A percentile compares a stretch with the other conserved stretches of the same genome.
phyloP scores from a whole-genome alignment of 176 grass and related monocot genomes.

The Typha latifolia region DNA sequence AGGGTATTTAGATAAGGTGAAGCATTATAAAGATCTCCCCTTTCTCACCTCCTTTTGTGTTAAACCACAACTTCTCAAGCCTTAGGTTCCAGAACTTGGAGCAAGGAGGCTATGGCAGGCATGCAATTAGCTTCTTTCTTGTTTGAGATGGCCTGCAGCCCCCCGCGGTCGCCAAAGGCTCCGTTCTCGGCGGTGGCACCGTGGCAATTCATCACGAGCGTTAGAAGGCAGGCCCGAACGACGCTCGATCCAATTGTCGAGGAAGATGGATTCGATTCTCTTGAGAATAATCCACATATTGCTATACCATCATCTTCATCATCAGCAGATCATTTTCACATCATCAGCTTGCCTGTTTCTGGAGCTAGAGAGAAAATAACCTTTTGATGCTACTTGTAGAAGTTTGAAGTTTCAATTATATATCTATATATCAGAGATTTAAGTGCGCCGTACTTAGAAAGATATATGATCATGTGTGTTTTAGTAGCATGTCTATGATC shows the following conservation, averaged over 20 bases:
- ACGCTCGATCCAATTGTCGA: slow-evolving; percentile 21
- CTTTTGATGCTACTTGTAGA: too few relatives aligned
- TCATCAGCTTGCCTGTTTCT: too few relatives aligned
- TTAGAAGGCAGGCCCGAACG: not conserved
- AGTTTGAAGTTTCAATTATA: not conserved
- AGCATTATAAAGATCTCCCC: not conserved
- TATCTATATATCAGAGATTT: not conserved
- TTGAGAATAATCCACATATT: not conserved
- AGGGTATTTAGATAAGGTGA: not conserved
- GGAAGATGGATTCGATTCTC: slow-evolving; percentile 7
- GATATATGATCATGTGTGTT: not conserved
- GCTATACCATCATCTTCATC: not conserved
- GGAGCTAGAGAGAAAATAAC: too few relatives aligned
- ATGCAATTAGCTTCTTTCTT: slow-evolving; percentile 26
- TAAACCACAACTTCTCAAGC: not conserved
- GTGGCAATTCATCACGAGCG: slow-evolving; percentile 10
- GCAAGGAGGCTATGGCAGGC: slow-evolving; percentile 14
- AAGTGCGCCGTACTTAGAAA: not conserved
- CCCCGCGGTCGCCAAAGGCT: slow-evolving; percentile 10
- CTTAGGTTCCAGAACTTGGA: not conserved
- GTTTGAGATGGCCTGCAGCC: not conserved
- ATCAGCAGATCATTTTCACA: not conserved
- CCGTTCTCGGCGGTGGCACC: slow-evolving; percentile 27
- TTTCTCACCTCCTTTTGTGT: not conserved
- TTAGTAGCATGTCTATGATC: not conserved